Evolutionary conservation across 1,139 yeast species (phyloP).

Genomic region (Wickerhamomyces sp.): DNA sequence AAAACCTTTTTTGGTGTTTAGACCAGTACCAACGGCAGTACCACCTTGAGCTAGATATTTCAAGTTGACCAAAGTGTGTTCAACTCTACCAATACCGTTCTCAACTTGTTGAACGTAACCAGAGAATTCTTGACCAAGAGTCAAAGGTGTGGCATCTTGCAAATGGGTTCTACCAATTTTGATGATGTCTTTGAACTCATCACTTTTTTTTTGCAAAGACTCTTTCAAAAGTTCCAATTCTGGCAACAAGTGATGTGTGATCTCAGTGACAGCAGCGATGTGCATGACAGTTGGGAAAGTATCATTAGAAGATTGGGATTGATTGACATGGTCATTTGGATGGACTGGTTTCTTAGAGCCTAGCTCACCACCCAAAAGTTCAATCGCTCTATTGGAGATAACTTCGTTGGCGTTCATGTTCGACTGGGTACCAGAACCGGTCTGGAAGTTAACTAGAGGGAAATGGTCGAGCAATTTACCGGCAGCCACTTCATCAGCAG

Average conservation of each 20-base stretch:
- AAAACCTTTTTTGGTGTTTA: slow-evolving; percentile 88
- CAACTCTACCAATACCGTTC: slow-evolving; percentile 85
- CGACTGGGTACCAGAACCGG: slow-evolving; percentile 98
- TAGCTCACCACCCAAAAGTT: slow-evolving; percentile 81
- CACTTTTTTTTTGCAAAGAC: slow-evolving; percentile 67
- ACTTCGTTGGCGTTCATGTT: slow-evolving; percentile 99
- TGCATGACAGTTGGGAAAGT: slow-evolving; percentile 99
- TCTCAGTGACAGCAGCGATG: slow-evolving; percentile 94
- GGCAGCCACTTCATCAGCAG: slow-evolving; percentile 90
- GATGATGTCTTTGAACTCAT: slow-evolving; percentile 82
- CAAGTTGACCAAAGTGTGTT: slow-evolving; percentile 69
- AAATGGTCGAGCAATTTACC: slow-evolving; percentile 92
- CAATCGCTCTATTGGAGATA: slow-evolving; percentile 96
- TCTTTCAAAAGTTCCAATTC: slow-evolving; percentile 73
- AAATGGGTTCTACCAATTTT: slow-evolving; percentile 98
- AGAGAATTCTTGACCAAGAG: slow-evolving; percentile 95
- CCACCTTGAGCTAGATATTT: slow-evolving; percentile 95
- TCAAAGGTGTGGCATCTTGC: slow-evolving; percentile 98
- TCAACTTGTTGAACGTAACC: slow-evolving; percentile 93
- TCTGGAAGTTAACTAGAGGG: slow-evolving; percentile 97
- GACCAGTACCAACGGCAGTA: slow-evolving; percentile 98
- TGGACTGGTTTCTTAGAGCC: slow-evolving; percentile 94
- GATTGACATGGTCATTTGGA: slow-evolving; percentile 97
- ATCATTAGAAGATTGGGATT: slow-evolving; percentile 97
- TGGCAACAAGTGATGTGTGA: slow-evolving; percentile 69